Evolutionary conservation across 2,329 filamentous ascomycete genomes (phyloP).

Genomic region (Colletotrichum abscissum): DNA sequence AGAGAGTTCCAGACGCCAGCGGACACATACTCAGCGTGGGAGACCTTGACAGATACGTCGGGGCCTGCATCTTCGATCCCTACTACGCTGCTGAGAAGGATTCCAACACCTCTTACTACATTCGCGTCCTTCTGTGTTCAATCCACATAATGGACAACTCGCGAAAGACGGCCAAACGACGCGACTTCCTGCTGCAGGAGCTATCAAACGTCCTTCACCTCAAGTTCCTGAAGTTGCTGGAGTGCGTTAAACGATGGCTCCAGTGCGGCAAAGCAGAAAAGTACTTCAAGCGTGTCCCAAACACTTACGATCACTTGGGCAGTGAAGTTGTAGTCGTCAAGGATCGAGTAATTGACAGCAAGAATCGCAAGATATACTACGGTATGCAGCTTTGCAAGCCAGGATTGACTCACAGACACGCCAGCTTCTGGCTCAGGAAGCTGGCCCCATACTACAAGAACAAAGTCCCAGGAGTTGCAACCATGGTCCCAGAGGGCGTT

Average conservation of each 20-base stretch:
- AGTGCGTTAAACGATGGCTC: conserved; percentile 53
- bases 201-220: conserved; percentile 56
- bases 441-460: not conserved
- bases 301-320: conserved; percentile 46
- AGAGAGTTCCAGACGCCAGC: conserved; percentile 56
- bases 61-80: conserved; percentile 53
- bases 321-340: conserved; percentile 53
- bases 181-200: conserved; percentile 55
- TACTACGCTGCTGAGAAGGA: conserved; percentile 48
- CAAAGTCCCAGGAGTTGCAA: not conserved
- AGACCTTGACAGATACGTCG: conserved; percentile 53
- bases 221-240: conserved; percentile 52
- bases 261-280: conserved; percentile 48
- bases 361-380: conserved; percentile 54
- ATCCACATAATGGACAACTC: conserved; percentile 41
- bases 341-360: conserved; percentile 47
- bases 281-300: conserved; percentile 54
- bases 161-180: conserved; percentile 36
- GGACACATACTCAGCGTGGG: conserved; percentile 49
- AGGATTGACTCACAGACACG: conserved; percentile 1
- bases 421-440: not conserved
- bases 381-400: conserved; percentile 56
- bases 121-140: conserved; percentile 49
- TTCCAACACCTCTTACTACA: conserved; percentile 54
- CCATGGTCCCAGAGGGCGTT: not conserved